Evolutionary conservation across 148 eudicot genomes (phyloP).

Genomic region (Rhododendron ovatum): DNA sequence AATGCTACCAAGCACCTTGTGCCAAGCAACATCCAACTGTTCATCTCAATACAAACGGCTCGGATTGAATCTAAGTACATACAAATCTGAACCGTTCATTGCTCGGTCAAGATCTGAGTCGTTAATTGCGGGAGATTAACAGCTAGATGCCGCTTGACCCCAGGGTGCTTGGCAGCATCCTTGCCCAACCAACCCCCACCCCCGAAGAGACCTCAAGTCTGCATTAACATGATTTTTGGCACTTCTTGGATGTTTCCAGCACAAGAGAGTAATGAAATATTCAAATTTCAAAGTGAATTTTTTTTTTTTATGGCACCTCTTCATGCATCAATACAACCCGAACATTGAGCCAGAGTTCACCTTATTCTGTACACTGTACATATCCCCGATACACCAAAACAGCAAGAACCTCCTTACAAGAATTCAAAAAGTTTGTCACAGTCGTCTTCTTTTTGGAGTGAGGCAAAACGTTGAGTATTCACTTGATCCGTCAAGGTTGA

Average conservation of each 20-base stretch:
- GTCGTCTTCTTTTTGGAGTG: background rate
- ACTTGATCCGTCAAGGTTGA: conserved; percentile 2
- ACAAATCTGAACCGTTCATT: too few relatives aligned
- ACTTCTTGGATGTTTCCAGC: background rate
- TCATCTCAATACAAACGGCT: too few relatives aligned
- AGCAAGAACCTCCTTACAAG: background rate
- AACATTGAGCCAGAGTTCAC: background rate
- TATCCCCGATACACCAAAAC: background rate
- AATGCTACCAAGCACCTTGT: too few relatives aligned
- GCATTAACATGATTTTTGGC: background rate
- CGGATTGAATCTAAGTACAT: too few relatives aligned
- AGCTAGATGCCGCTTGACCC: too few relatives aligned
- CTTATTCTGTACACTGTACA: background rate
- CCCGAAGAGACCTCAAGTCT: background rate
- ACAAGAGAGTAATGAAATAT: background rate
- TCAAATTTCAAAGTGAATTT: background rate
- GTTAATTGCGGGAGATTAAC: too few relatives aligned
- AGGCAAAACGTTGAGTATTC: background rate
- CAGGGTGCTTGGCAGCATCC: too few relatives aligned
- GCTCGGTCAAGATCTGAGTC: too few relatives aligned
- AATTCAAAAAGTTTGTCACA: background rate
- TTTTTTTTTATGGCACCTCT: background rate
- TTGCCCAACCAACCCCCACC: too few relatives aligned
- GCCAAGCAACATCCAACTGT: too few relatives aligned
- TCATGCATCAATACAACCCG: background rate